Base-by-base conservation (phyloP, 495 filamentous ascomycete genomes). In the Talaromyces liani region DNA sequence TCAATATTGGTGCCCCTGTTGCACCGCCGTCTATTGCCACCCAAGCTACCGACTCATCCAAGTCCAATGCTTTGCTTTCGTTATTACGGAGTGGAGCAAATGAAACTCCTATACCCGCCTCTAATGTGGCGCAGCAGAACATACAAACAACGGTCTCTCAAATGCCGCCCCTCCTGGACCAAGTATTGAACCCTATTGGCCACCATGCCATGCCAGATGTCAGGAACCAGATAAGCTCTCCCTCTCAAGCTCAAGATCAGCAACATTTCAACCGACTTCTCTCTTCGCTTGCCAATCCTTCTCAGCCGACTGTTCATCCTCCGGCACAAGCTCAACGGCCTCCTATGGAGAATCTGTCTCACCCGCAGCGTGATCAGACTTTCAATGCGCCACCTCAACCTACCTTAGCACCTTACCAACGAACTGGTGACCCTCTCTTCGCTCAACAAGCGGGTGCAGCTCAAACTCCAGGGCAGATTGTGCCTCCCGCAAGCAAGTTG, bases 401-500 rank as follows among this genome's bases (percentile, higher is more conserved):
- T 25, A 53, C 58, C 3, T 66, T 71, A 12, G 78, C 78, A 29
- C 84, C 84, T 3, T 85, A 82, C 63, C 81, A 82, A 60, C 71
- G 70, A 53, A 84, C 83, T 27, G 79, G 80, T 8, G 82, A 84
- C 63, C 81, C 82, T 60, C 71, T 78, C 58, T 78, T 81, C 51
- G 73, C 78, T 51, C 77, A 79, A 22, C 74, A 76, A 33, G 69
- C 73, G 29, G 74, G 74, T 36, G 69, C 67, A 41, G 65, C 71
- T 51, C 77, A 77, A 45, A 67, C 71, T 24, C 74, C 79, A 67
- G 75, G 79, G 39, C 73, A 80, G 29, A 70, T 72, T 56, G 74
- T 84, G 51, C 83, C 85, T 34, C 77, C 82, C 65, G 82, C 86
- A 41, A 84, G 78, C 68, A 81, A 84, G 57, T 68, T 85, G 25